Percentiles rank a stretch among this genome's conserved stretches.
Conservation (phyloP, 2,329 filamentous ascomycete genomes). For the Penicillium sp. region DNA sequence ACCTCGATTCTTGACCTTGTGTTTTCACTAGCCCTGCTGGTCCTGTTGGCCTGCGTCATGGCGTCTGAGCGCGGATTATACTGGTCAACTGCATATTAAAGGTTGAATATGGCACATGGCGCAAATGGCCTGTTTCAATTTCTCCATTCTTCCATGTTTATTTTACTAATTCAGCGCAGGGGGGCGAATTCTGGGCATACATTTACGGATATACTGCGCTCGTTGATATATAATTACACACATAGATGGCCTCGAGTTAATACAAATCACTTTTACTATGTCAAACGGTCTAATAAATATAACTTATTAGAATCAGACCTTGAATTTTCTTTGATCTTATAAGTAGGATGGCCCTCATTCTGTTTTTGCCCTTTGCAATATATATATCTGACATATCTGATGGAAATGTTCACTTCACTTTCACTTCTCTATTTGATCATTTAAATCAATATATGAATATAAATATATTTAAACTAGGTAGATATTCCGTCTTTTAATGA, state of each 20-base stretch:
- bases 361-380: too few relatives aligned
- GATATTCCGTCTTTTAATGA: neutral
- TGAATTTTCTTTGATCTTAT: too few relatives aligned
- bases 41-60: neutral
- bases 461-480: too few relatives aligned
- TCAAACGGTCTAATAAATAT: too few relatives aligned
- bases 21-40: neutral
- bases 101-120: neutral
- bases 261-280: too few relatives aligned
- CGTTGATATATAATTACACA: neutral
- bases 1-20: too few relatives aligned
- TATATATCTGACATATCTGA: too few relatives aligned
- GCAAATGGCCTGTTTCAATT: neutral
- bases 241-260: neutral
- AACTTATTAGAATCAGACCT: too few relatives aligned
- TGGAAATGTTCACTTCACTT: too few relatives aligned
- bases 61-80: neutral
- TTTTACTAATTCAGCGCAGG: neutral
- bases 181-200: neutral
- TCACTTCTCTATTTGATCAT: too few relatives aligned
- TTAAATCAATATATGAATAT: too few relatives aligned
- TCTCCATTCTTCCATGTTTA: neutral
- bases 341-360: too few relatives aligned
- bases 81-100: neutral
- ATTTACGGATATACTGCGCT: neutral